Evolutionary conservation across 2,329 filamentous ascomycete species (phyloP).

Genomic region (Xenoacremonium recifei): DNA sequence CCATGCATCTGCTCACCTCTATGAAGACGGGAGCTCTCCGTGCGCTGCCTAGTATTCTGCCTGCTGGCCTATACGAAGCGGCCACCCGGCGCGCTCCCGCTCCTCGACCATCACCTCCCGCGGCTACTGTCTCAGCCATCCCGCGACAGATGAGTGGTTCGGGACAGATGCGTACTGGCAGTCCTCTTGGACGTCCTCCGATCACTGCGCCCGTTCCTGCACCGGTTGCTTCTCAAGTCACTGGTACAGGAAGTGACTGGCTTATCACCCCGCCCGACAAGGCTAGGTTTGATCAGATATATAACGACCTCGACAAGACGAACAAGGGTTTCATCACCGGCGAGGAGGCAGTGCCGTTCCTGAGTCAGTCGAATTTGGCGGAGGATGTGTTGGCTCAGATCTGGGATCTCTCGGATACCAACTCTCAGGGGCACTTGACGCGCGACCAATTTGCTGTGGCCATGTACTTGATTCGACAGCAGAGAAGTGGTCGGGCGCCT

Average conservation of each 20-base stretch:
- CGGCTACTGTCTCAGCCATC: slow-evolving; percentile 62
- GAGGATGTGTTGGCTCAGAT: slow-evolving; percentile 91
- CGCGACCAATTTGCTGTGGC: slow-evolving; percentile 94
- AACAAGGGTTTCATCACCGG: slow-evolving; percentile 84
- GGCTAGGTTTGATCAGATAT: slow-evolving; percentile 81
- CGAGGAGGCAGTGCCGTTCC: slow-evolving; percentile 91
- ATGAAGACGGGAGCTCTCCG: slow-evolving; percentile 83
- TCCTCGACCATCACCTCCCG: slow-evolving; percentile 49
- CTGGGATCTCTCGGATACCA: slow-evolving; percentile 95
- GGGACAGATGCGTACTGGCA: slow-evolving; percentile 61
- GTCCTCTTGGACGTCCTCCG: slow-evolving; percentile 53
- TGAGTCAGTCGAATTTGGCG: slow-evolving; percentile 85
- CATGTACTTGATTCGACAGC: slow-evolving; percentile 94
- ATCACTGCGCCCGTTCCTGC: slow-evolving; percentile 37
- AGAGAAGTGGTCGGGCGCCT: slow-evolving; percentile 65
- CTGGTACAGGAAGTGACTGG: slow-evolving; percentile 62
- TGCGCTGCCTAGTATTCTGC: slow-evolving; percentile 75
- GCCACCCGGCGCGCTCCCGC: slow-evolving; percentile 65
- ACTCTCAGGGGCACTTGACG: slow-evolving; percentile 80
- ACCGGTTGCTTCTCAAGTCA: not conserved
- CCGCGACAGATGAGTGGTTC: slow-evolving; percentile 80
- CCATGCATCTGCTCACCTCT: slow-evolving; percentile 94
- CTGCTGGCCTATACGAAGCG: slow-evolving; percentile 85
- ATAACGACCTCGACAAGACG: slow-evolving; percentile 76
- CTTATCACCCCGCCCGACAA: slow-evolving; percentile 81